Evolutionary conservation across 2,329 filamentous ascomycete species (phyloP).

Genomic region (Sporothrix euskadiensis): DNA sequence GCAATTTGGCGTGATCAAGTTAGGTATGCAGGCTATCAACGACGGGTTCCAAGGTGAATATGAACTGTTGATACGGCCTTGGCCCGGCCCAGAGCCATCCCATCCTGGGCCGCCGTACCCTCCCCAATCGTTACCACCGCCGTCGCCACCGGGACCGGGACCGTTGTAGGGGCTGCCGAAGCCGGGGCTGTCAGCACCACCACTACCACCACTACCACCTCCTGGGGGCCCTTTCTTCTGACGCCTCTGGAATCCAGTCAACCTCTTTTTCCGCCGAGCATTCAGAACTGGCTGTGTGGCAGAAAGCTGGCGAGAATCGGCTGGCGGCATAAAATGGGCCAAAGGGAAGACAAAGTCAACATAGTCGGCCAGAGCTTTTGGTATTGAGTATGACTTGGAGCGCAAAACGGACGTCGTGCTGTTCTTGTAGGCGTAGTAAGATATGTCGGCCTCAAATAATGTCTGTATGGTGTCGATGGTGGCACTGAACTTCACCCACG

Average conservation of each 20-base stretch:
- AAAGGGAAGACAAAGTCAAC: conserved; percentile 53
- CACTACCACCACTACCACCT: background rate
- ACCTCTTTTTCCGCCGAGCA: background rate
- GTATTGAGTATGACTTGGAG: conserved; percentile 49
- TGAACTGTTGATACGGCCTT: conserved; percentile 34
- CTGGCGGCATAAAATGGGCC: conserved; percentile 51
- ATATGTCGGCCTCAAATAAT: conserved; percentile 46
- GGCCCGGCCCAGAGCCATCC: background rate
- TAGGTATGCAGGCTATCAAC: conserved; percentile 37
- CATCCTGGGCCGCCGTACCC: background rate
- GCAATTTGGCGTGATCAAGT: conserved; percentile 44
- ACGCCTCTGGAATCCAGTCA: background rate
- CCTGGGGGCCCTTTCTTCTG: background rate
- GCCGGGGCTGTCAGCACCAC: background rate
- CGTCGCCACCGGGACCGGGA: background rate
- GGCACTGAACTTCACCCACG: conserved; percentile 48
- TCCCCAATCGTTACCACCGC: background rate
- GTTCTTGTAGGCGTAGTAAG: conserved; percentile 46
- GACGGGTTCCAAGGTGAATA: background rate
- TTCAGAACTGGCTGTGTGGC: background rate
- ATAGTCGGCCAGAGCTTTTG: conserved; percentile 42
- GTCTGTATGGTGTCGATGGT: conserved; percentile 44
- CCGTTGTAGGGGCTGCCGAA: background rate
- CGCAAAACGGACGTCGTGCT: conserved; percentile 43
- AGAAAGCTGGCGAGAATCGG: background rate